These are phyloP conservation scores for Amaranthus tricolor DNA, from an alignment of 179 eudicot genomes.

Conservation along the genomic window DNA sequence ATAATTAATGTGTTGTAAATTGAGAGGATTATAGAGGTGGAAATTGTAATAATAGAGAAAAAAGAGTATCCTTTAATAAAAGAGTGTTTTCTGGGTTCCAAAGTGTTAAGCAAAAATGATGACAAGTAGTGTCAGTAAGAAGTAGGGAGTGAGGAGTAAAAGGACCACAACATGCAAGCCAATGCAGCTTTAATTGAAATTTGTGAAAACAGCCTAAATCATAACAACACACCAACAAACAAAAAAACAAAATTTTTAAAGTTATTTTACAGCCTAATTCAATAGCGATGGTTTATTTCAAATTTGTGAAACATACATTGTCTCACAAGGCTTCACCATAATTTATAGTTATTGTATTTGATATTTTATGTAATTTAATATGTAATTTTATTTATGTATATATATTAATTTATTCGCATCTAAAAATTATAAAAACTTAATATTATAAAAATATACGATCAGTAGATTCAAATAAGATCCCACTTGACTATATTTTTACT, in stretches of 20 bases:
- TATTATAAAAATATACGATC: no score
- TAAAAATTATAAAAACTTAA: no score
- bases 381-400: no score
- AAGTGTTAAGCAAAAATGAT: conserved; percentile 11
- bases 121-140: conserved; percentile 5
- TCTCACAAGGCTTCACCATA: conserved; percentile 4
- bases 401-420: no score
- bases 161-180: conserved; percentile 20
- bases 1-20: no score
- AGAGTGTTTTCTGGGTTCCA: neutral
- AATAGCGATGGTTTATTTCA: neutral
- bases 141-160: no score
- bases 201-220: neutral
- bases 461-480: no score
- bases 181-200: conserved; percentile 12
- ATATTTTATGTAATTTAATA: no score
- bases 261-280: no score
- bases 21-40: no score
- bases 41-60: neutral
- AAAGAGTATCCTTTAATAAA: neutral
- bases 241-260: neutral
- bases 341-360: no score
- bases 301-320: conserved; percentile 13
- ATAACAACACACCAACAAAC: neutral
- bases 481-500: no score